These are phyloP conservation scores for Eucalyptus erythrocorys DNA, from an alignment of 345 rosid genomes.

Conservation along the genomic window DNA sequence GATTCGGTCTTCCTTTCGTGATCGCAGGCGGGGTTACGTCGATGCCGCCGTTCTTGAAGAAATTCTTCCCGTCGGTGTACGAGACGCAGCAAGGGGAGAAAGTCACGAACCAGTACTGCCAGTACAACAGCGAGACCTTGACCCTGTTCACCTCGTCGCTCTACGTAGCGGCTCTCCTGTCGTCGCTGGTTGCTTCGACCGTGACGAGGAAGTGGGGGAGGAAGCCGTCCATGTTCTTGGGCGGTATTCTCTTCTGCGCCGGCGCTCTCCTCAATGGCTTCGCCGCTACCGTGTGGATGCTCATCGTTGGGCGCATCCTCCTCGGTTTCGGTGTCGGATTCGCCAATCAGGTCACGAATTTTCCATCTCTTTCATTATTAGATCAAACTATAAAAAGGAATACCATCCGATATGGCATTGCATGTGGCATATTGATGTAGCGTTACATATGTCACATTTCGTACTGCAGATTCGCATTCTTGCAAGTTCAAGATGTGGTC, in stretches of 20 bases:
- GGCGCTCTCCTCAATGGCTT: slow-evolving; percentile 3
- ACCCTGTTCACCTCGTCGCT: slow-evolving; percentile 9
- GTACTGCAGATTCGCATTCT: not conserved
- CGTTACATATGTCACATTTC: not conserved
- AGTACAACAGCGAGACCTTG: slow-evolving; percentile 2
- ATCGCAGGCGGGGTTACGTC: slow-evolving; percentile 3
- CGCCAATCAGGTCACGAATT: not conserved
- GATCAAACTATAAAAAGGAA: not conserved
- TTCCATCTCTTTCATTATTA: not conserved
- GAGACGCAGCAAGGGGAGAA: not conserved
- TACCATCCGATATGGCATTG: not conserved
- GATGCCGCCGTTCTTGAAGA: not conserved
- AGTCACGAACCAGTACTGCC: slow-evolving; percentile 1
- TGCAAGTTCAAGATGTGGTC: not conserved
- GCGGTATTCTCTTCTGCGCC: not conserved
- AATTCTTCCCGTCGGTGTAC: slow-evolving; percentile 1
- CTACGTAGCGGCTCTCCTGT: slow-evolving; percentile 1
- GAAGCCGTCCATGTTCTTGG: slow-evolving; percentile 1
- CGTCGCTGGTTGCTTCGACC: not conserved
- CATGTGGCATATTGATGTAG: not conserved
- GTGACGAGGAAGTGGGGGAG: not conserved
- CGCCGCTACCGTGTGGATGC: not conserved
- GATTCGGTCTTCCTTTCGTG: not conserved
- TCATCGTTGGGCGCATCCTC: slow-evolving; percentile 1
- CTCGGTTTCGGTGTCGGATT: slow-evolving; percentile 7